Evolutionary conservation across 257 asterid genomes (phyloP), one percentile per base, ranked within the genome.

Genomic region (Sherardia arvensis): DNA sequence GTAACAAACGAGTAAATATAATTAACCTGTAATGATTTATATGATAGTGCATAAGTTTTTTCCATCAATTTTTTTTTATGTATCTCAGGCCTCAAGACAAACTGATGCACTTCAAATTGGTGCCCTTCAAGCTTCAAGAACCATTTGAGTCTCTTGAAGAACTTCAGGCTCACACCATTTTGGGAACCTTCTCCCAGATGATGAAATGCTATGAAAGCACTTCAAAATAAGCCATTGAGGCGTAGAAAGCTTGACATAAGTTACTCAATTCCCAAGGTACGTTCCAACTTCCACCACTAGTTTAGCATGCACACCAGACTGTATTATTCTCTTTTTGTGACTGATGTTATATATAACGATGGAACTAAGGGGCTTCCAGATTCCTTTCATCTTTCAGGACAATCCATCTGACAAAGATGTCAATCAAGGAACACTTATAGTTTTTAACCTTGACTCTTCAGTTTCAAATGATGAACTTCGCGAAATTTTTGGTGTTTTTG

Each of bases 131-230:
- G 96, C 76, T 53, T 93, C 96, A 75, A 88, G 80, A 78, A 63
- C 83, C 84, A 36, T 85, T 85, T 75, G 95, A 80, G 75, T 90
- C 97, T 14, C 83, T 90, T 71, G 80, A 84, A 81, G 97, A 93
- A 81, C 83, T 93, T 55, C 96, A 93, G 84, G 99, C 97, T 69
- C 91, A 84, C 26, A 81, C 99, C 61, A 87, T 93, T 69, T 95
- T 68, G 96, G 99, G 40, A 85, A 90, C 84, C 99, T 93, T 74
- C 92, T 93, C 58, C 99, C 99, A 69, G 97, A 90, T 75, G 95
- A 91, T 30, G 85, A 66, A 83, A 82, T 78, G 99, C 99, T 48
- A 78, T 89, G 97, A 87, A 82, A 75, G 81, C 91, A 73, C 95
- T 92, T 70, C 99, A 84, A 70, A 77, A 80, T 67, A 92, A 87